Base-by-base conservation (phyloP, 257 asterid genomes). In the Catharanthus roseus region DNA sequence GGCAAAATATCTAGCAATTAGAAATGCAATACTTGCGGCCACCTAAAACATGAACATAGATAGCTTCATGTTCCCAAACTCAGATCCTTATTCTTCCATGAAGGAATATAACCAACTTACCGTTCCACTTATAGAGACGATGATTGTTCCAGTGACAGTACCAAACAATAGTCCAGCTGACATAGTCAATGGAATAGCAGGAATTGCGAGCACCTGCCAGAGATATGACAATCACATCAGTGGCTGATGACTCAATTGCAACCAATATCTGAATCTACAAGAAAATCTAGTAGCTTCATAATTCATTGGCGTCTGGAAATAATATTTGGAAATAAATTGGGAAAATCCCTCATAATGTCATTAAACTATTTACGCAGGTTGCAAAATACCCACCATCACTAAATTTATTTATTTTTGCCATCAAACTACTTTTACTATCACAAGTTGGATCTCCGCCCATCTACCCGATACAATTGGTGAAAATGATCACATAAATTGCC, bases 81-180 rank as follows among this genome's bases (percentile, higher is more conserved):
- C 57, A 58, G 36, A 69, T 65, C 53, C 26, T 69, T 54, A 68
- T 60, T 54, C 61, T 39, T 77, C 51, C 51, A 66, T 42, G 33
- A 10, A 19, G 68, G 69, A 51, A 38, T 71, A 75, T 58, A 21
- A 51, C 64, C 75, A 80, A 82, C 89, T 79, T 72, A 90, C 98
- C 55, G 98, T 90, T 80, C 98, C 98, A 74, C 97, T 90, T 41
- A 93, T 87, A 28, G 98, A 93, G 62, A 93, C 98, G 36, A 93
- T 79, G 76, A 90, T 83, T 19, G 98, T 90, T 73, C 98, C 98
- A 28, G 88, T 90, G 50, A 93, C 66, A 16, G 93, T 56, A 72
- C 98, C 98, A 74, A 93, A 93, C 57, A 93, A 81, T 80, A 93
- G 97, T 67, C 98, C 98, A 67, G 98, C 98, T 26, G 98, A 90